These are phyloP conservation scores for Purpureocillium takamizusanense DNA, from an alignment of 2,329 filamentous ascomycete genomes.

Conservation along the genomic window DNA sequence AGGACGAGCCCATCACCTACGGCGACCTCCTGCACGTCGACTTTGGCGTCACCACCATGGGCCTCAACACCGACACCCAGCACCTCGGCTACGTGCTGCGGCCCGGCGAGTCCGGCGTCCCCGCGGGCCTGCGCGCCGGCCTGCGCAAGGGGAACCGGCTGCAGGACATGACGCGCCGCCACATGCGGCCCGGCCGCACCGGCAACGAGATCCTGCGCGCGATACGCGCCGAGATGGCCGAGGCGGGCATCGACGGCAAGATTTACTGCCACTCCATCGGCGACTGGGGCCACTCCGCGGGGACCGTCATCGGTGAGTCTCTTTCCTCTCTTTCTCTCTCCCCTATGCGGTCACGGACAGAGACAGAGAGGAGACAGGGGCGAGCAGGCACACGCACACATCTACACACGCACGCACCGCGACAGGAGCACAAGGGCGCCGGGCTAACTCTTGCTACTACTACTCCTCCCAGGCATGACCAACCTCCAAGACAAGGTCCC, in stretches of 20 bases:
- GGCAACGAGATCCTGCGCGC: conserved; percentile 35
- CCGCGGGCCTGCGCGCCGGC: conserved; percentile 24
- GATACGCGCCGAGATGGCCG: conserved; percentile 27
- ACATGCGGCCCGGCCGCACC: conserved; percentile 33
- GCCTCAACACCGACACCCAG: conserved; percentile 37
- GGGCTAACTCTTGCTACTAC: too few species aligned
- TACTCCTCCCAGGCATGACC: conserved; percentile 35
- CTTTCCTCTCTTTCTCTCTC: neutral
- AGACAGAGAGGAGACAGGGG: too few species aligned
- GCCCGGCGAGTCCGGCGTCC: conserved; percentile 25
- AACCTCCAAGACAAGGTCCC: conserved; percentile 39
- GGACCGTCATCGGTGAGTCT: conserved; percentile 33
- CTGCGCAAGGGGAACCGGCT: conserved; percentile 35
- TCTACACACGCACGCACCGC: too few species aligned
- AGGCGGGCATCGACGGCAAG: conserved; percentile 33
- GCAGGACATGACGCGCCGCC: conserved; percentile 35
- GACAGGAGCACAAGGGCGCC: too few species aligned
- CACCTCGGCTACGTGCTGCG: conserved; percentile 39
- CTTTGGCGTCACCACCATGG: conserved; percentile 34
- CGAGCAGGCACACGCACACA: too few species aligned
- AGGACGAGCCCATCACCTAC: conserved; percentile 24
- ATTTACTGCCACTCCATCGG: conserved; percentile 34
- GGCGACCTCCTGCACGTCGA: conserved; percentile 41
- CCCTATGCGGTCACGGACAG: neutral
- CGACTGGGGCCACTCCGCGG: conserved; percentile 41